Conservation (phyloP, 164 flowering plant genomes). For the Paratinospora sagittata region DNA sequence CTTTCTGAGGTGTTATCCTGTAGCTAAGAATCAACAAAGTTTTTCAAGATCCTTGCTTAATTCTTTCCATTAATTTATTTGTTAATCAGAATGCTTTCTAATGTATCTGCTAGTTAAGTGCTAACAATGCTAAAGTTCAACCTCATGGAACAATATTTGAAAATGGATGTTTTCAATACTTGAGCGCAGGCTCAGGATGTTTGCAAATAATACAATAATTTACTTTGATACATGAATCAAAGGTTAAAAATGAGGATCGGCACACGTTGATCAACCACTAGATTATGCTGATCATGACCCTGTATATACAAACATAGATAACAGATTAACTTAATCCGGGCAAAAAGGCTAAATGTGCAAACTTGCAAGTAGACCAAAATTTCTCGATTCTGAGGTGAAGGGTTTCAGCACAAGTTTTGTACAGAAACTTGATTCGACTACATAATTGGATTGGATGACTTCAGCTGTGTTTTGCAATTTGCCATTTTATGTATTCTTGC, state of each 20-base stretch:
- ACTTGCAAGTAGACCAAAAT: not conserved
- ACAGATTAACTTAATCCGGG: not conserved
- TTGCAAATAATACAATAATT: too few relatives aligned
- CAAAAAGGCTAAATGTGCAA: not conserved
- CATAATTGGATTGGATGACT: not conserved
- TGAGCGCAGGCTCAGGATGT: too few relatives aligned
- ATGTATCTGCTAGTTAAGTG: too few relatives aligned
- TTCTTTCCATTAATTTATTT: too few relatives aligned
- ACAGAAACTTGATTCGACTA: not conserved
- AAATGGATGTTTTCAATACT: too few relatives aligned
- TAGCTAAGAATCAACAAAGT: too few relatives aligned
- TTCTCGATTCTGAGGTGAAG: not conserved
- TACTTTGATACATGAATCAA: too few relatives aligned
- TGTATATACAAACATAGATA: not conserved
- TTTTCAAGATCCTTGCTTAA: too few relatives aligned
- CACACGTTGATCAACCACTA: not conserved
- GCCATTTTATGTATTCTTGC: not conserved
- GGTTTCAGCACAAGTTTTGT: not conserved
- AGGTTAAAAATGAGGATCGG: not conserved
- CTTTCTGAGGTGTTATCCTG: too few relatives aligned
- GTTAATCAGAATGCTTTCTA: too few relatives aligned
- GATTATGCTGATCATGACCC: not conserved
- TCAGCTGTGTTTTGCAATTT: not conserved
- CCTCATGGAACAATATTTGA: too few relatives aligned
- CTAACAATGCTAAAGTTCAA: too few relatives aligned